Percentiles rank a stretch among this genome's conserved stretches.
Evolutionary conservation across 495 filamentous ascomycete genomes (phyloP).

Genomic region (Echria macrotheca): DNA sequence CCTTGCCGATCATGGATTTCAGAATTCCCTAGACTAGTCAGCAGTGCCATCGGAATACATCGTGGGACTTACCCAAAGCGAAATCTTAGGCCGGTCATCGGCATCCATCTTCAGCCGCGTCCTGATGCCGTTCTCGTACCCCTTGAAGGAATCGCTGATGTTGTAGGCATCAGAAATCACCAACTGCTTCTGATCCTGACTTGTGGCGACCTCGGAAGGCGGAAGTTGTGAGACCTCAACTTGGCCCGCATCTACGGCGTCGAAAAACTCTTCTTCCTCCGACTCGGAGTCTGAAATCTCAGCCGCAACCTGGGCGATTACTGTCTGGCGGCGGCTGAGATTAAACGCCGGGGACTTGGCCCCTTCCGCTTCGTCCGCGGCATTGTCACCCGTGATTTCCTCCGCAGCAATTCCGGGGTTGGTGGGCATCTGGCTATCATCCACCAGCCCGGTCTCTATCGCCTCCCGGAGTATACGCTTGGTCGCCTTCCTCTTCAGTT

Average conservation of each 20-base stretch:
- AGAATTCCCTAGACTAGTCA: constrained; percentile 68
- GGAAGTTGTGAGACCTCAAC: constrained; percentile 64
- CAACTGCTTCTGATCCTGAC: constrained; percentile 34
- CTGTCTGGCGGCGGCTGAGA: constrained; percentile 49
- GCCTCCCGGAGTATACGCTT: constrained; percentile 87
- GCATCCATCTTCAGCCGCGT: constrained; percentile 79
- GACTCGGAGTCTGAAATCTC: constrained; percentile 72
- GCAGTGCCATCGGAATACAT: neutral
- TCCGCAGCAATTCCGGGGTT: constrained; percentile 29
- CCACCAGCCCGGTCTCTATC: constrained; percentile 55
- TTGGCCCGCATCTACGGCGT: constrained; percentile 89
- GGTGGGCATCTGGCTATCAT: constrained; percentile 36
- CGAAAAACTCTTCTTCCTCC: constrained; percentile 93
- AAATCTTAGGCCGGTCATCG: constrained; percentile 89
- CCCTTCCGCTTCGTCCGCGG: constrained; percentile 26
- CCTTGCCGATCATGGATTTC: constrained; percentile 99
- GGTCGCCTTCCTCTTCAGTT: constrained; percentile 81
- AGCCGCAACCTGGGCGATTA: constrained; percentile 54
- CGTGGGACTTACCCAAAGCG: constrained; percentile 74
- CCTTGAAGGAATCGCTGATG: constrained; percentile 72
- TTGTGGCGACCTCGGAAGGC: constrained; percentile 40
- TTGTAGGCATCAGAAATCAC: constrained; percentile 46
- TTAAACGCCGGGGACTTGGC: constrained; percentile 42
- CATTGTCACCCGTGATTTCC: constrained; percentile 23
- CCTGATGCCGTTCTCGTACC: constrained; percentile 84